Evolutionary conservation across 139 green algal species (phyloP).

Genomic region (Tetraselmis striata): DNA sequence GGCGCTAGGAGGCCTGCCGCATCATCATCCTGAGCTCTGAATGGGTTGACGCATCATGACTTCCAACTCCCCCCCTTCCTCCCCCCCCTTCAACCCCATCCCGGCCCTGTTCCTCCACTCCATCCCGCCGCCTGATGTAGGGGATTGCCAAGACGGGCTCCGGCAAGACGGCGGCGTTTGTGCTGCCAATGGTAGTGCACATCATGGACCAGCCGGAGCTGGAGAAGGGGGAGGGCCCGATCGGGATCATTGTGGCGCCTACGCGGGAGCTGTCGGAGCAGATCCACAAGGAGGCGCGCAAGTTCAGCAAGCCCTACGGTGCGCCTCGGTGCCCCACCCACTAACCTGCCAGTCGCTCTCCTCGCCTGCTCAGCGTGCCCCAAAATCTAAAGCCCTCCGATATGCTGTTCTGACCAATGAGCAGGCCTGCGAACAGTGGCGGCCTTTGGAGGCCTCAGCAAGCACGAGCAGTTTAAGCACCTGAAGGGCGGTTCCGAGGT

Average conservation of each 20-base stretch:
- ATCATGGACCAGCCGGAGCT: slow-evolving; percentile 50
- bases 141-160: slow-evolving; percentile 80
- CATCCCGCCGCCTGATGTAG: slow-evolving; percentile 30
- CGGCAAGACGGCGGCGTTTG: slow-evolving; percentile 83
- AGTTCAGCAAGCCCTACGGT: slow-evolving; percentile 40
- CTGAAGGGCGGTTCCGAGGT: slow-evolving; percentile 68
- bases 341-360: too few species aligned
- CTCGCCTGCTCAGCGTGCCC: too few species aligned
- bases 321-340: too few species aligned
- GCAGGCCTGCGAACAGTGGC: slow-evolving; percentile 27
- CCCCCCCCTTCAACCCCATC: not conserved
- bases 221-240: slow-evolving; percentile 70
- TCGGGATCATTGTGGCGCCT: slow-evolving; percentile 77
- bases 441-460: slow-evolving; percentile 84
- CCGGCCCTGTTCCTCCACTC: not conserved
- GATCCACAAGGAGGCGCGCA: slow-evolving; percentile 75
- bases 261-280: slow-evolving; percentile 90
- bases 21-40: too few species aligned
- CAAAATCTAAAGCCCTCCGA: too few species aligned
- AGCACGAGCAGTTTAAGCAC: slow-evolving; percentile 91
- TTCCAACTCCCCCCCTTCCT: not conserved
- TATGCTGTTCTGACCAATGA: too few species aligned
- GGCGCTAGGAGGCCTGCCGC: too few species aligned
- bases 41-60: not conserved
- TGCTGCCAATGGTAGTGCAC: slow-evolving; percentile 79